phyloP scores from a whole-genome alignment of 257 asterid genomes.

The Solanum sparsipilum region DNA sequence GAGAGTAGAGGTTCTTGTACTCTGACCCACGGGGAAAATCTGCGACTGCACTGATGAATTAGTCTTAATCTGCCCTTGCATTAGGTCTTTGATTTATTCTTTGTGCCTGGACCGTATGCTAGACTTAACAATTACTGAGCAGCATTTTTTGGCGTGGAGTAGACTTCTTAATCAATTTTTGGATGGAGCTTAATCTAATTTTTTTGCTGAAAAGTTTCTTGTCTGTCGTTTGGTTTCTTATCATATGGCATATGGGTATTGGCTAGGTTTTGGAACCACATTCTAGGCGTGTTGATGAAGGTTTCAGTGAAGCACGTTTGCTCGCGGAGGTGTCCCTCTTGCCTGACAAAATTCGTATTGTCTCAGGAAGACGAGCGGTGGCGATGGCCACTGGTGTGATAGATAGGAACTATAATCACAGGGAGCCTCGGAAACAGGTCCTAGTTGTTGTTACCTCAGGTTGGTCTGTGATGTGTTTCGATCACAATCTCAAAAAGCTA shows the following conservation, averaged over 20 bases:
- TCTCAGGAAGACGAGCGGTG: conserved; percentile 90
- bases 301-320: conserved; percentile 83
- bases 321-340: conserved; percentile 72
- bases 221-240: background rate
- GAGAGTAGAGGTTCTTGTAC: background rate
- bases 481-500: conserved; percentile 91
- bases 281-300: conserved; percentile 80
- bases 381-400: conserved; percentile 94
- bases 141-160: background rate
- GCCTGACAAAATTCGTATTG: conserved; percentile 84
- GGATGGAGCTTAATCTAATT: background rate
- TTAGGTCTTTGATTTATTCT: background rate
- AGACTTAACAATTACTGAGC: background rate
- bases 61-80: background rate
- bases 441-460: conserved; percentile 92
- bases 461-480: conserved; percentile 96
- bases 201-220: background rate
- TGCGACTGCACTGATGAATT: background rate
- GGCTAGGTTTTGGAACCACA: conserved; percentile 86
- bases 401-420: conserved; percentile 52
- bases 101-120: background rate
- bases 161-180: background rate
- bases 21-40: background rate
- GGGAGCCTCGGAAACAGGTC: conserved; percentile 78
- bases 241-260: background rate